phyloP scores from a whole-genome alignment of 2,329 filamentous ascomycete species.

The Talaromyces sp. region DNA sequence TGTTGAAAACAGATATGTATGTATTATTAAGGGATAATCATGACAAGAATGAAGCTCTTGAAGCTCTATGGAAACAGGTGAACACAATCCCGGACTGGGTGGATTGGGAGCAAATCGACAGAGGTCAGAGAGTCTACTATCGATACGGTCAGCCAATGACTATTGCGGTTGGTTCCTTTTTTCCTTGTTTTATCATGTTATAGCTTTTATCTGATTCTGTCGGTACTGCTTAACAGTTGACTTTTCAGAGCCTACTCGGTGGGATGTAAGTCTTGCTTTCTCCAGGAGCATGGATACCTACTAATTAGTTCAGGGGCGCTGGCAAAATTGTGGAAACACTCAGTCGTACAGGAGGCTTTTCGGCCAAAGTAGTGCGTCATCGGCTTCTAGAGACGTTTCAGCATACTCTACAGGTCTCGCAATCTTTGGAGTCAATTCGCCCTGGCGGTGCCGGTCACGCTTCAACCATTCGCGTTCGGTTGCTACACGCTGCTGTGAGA shows the following conservation, averaged over 20 bases:
- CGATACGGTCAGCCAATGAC: conserved; percentile 65
- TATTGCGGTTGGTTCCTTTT: conserved; percentile 41
- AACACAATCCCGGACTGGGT: conserved; percentile 68
- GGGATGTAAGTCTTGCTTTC: conserved; percentile 19
- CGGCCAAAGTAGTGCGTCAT: conserved; percentile 59
- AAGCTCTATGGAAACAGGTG: conserved; percentile 60
- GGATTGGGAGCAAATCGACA: conserved; percentile 67
- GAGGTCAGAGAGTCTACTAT: conserved; percentile 73
- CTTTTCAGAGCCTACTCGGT: conserved; percentile 25
- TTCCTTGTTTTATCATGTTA: neutral
- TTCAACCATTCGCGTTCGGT: conserved; percentile 61
- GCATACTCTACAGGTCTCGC: conserved; percentile 66
- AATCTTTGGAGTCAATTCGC: conserved; percentile 58
- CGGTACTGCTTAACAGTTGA: conserved; percentile 15
- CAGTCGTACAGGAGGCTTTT: conserved; percentile 68
- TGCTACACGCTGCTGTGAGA: conserved; percentile 64
- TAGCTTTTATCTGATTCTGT: neutral
- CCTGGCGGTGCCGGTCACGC: conserved; percentile 62
- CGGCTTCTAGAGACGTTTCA: conserved; percentile 69
- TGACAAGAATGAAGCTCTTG: conserved; percentile 50
- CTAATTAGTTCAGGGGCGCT: conserved; percentile 48
- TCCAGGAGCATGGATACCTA: neutral
- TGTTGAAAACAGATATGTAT: conserved; percentile 55
- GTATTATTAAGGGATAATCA: conserved; percentile 56
- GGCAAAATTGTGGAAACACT: conserved; percentile 68